Percentiles rank a stretch among this genome's conserved stretches.
Conservation (phyloP, 116 monocot species). For the Trichopus zeylanicus region DNA sequence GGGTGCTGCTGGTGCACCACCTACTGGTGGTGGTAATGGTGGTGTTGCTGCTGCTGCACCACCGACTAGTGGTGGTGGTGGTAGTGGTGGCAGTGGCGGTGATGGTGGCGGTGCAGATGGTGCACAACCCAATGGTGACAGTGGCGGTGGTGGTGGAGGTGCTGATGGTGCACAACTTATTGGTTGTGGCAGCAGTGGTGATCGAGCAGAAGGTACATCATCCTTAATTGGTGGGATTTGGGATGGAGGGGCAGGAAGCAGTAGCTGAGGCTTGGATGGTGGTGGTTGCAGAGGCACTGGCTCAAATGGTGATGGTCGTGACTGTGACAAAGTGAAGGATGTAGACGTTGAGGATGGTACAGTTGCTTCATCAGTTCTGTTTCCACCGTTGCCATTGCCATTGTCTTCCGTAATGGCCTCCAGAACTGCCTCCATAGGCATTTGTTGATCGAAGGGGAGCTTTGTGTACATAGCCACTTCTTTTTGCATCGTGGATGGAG, state of each 20-base stretch:
- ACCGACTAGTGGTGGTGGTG: no score
- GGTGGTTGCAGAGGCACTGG: neutral
- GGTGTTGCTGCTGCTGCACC: no score
- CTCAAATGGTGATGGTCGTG: neutral
- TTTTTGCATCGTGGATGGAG: neutral
- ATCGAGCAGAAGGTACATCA: conserved; percentile 1
- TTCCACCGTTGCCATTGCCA: neutral
- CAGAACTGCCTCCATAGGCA: neutral
- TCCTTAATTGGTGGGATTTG: conserved; percentile 1
- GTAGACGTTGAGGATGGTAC: neutral
- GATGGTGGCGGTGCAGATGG: no score
- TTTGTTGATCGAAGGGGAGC: neutral
- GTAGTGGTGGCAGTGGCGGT: no score
- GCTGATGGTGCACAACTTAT: conserved; percentile 5
- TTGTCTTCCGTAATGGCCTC: neutral
- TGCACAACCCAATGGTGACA: no score
- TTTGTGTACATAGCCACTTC: neutral
- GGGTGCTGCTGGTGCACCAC: no score
- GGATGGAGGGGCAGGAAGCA: neutral
- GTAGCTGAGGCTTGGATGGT: neutral
- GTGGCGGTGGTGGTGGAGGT: conserved; percentile 8
- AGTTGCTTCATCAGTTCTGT: neutral
- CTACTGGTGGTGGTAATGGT: no score
- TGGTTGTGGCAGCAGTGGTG: conserved; percentile 7
- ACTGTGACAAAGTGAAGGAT: neutral